Base-by-base conservation (phyloP, 371 early-diverging fungal species). In the Capillidium rhysosporum region DNA sequence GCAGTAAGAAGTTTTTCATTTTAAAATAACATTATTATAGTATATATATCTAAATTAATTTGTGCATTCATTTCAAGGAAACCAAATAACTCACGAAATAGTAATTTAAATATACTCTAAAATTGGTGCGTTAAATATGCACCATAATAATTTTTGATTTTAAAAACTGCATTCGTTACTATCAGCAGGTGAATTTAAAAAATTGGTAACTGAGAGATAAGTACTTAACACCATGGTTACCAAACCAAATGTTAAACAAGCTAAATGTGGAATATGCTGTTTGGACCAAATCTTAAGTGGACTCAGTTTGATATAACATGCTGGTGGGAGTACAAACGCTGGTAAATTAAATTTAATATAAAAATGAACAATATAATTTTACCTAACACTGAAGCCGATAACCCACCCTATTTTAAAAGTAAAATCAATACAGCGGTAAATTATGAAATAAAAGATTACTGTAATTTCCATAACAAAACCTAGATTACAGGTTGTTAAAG, bases 401-500 rank as follows among this genome's bases (percentile, higher is more conserved):
- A 38, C n/a, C 51, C 51, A 29, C 51, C 51, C 51, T 51, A 51
- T 20, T 20, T n/a, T 7, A 29, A 25, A 34, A 34, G 23, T 51
- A 39, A n/a, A 2, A 34, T 4, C 34, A 34, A 34, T 20, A 23
- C 5, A 23, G 23, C n/a, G 16, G 23, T 8, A 34, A n/a, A 16
- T 75, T 1, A 80, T 79, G 0, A 83, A 80, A 1, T 79, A 80
- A 58, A 80, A 68, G 1, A 76, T 80, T 9, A 84, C 87, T 0
- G 84, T 84, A 46, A 86, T 57, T 60, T 86, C 87, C 25, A 84
- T 62, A 7, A 84, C 72, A 55, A 82, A 72, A 3, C 85, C 87
- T 30, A 86, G 64, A 49, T 85, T 70, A 53, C 80, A 79, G 1
- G 80, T 80, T 20, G 72, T 54, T 25, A 82, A 62, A 1, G 82